Evolutionary conservation across 2,329 filamentous ascomycete species (phyloP).

Genomic region (Sporothrix inflata): DNA sequence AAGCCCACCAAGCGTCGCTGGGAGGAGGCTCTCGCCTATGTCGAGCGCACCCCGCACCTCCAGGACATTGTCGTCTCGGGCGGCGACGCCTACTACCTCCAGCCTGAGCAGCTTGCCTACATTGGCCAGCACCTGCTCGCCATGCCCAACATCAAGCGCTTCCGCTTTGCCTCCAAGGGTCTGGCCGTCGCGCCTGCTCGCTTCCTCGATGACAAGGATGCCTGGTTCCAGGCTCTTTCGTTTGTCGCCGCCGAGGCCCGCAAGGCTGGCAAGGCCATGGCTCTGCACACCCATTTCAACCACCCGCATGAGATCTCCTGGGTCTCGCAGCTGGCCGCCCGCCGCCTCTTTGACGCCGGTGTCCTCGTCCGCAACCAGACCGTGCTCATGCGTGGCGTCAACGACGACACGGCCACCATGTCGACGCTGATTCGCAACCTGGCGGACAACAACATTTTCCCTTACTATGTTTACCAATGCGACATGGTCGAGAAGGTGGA

Average conservation of each 20-base stretch:
- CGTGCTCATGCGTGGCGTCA: slow-evolving; percentile 62
- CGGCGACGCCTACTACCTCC: slow-evolving; percentile 63
- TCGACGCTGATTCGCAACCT: slow-evolving; percentile 55
- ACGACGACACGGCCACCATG: slow-evolving; percentile 59
- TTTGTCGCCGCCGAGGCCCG: slow-evolving; percentile 55
- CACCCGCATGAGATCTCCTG: slow-evolving; percentile 65
- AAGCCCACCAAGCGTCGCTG: slow-evolving; percentile 51
- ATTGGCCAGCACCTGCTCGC: slow-evolving; percentile 60
- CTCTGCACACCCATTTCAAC: slow-evolving; percentile 68
- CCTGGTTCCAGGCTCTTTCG: slow-evolving; percentile 58
- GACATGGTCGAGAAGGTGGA: slow-evolving; percentile 65
- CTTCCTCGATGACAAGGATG: slow-evolving; percentile 54
- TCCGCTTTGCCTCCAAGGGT: slow-evolving; percentile 66
- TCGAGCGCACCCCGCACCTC: slow-evolving; percentile 53
- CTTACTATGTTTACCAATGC: slow-evolving; percentile 69
- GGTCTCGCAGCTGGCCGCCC: slow-evolving; percentile 57
- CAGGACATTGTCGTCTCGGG: slow-evolving; percentile 66
- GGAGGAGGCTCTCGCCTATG: slow-evolving; percentile 61
- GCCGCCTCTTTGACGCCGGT: slow-evolving; percentile 53
- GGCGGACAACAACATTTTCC: slow-evolving; percentile 59
- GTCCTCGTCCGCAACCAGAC: slow-evolving; percentile 64
- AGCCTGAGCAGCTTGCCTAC: slow-evolving; percentile 53
- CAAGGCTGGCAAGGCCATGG: slow-evolving; percentile 60
- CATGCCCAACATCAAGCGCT: slow-evolving; percentile 61
- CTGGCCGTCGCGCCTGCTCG: slow-evolving; percentile 62